phyloP scores from a whole-genome alignment of 257 asterid species.

The Leonotis leonurus region DNA sequence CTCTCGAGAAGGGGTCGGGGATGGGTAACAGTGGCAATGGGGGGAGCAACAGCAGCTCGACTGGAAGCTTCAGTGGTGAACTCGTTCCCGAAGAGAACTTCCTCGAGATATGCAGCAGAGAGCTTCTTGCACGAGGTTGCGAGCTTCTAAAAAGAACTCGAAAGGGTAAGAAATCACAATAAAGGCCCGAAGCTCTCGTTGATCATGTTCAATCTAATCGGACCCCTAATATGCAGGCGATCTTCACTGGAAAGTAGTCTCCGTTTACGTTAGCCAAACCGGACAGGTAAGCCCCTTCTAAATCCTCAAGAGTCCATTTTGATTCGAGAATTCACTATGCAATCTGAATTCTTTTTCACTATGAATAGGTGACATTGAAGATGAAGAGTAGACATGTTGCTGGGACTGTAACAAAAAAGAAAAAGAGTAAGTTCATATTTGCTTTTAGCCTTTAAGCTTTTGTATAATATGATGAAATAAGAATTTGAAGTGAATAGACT shows the following conservation, averaged over 20 bases:
- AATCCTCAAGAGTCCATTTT: background rate
- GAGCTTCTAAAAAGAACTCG: constrained; percentile 90
- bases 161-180: constrained; percentile 36
- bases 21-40: constrained; percentile 36
- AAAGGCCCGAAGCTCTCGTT: background rate
- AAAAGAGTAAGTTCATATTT: constrained; percentile 71
- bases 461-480: constrained; percentile 46
- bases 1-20: constrained; percentile 71
- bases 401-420: constrained; percentile 99
- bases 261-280: constrained; percentile 68
- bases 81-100: constrained; percentile 79
- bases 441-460: constrained; percentile 38
- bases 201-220: background rate
- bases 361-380: constrained; percentile 58
- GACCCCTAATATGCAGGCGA: constrained; percentile 58
- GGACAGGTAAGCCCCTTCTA: constrained; percentile 62
- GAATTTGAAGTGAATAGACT: constrained; percentile 48
- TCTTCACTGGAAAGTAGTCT: constrained; percentile 95
- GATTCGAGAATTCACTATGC: constrained; percentile 13
- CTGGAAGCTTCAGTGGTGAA: constrained; percentile 74
- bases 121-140: constrained; percentile 80
- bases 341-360: constrained; percentile 18
- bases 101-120: constrained; percentile 84
- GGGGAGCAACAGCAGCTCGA: constrained; percentile 57
- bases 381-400: constrained; percentile 96